Evolutionary conservation across 495 filamentous ascomycete species (phyloP), one percentile per base, ranked within the genome.

Genomic region (Xylaria bambusicola): DNA sequence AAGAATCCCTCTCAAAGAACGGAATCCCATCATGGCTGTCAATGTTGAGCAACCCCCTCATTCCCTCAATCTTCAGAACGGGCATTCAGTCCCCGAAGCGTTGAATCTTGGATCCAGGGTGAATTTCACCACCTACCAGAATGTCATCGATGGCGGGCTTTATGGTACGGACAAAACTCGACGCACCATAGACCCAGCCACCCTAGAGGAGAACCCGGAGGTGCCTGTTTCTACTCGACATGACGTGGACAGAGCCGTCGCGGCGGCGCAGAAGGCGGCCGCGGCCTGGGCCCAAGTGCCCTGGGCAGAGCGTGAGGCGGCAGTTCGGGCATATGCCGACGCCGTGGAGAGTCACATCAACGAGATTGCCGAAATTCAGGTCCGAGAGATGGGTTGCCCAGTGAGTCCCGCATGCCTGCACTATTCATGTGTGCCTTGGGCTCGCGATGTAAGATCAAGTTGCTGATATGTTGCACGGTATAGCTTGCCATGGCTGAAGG

Each of bases 151-250:
- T 29, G 54, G 54, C 13, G 17, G 36, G 20, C 21, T 49, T 12
- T 56, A 41, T 2, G 21, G 56, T 3, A 59, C 27, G 12, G 52
- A 18, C n/a, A 8, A 6, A 9, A 53, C 40, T 17, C 47, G 46
- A 45, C 46, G 53, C 31, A 59, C 49, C 20, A n/a, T 54, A 21
- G 53, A 59, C 35, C 56, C 42, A 8, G 26, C 42, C 6, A 57
- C 54, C 0, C 33, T 57, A 8, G 54, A 57, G 27, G 33, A 8
- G 8, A 46, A 47, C n/a, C 54, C 29, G 4, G 54, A 57, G 6
- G 54, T 49, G 15, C 54, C 54, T 5, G 29, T 48, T 8, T 10
- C n/a, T 9, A 38, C 54, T 35, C 27, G 10, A 12, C 15, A 57
- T 27, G 54, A 57, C 7, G 42, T 57, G 3, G 45, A 57, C 44